Conservation (phyloP, 2,329 filamentous ascomycete genomes). For the Trichoderma koningiopsis region DNA sequence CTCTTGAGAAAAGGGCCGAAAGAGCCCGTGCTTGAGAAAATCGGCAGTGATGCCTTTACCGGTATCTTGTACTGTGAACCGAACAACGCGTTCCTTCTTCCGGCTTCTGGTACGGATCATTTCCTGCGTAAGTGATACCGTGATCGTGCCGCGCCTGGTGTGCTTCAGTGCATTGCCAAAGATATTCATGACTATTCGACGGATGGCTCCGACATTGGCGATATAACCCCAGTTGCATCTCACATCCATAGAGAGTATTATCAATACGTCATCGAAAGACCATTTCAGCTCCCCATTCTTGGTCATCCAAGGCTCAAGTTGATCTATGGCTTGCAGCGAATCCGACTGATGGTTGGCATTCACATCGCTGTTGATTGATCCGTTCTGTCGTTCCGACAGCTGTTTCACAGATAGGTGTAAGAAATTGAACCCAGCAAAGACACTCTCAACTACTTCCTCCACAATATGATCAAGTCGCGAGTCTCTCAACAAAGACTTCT, state of each 20-base stretch:
- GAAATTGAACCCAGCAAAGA: conserved; percentile 50
- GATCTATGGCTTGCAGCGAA: conserved; percentile 37
- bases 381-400: conserved; percentile 21
- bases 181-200: conserved; percentile 63
- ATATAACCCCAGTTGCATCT: conserved; percentile 54
- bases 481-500: conserved; percentile 30
- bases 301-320: conserved; percentile 27
- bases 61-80: conserved; percentile 60
- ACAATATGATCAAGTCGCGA: conserved; percentile 45
- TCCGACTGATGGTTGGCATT: conserved; percentile 33
- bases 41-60: conserved; percentile 66
- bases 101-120: background rate
- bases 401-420: conserved; percentile 33
- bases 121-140: conserved; percentile 35
- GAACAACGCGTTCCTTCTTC: conserved; percentile 29
- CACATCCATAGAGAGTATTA: conserved; percentile 45
- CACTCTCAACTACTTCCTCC: conserved; percentile 52
- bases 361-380: conserved; percentile 24
- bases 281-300: conserved; percentile 16
- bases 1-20: conserved; percentile 67
- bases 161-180: conserved; percentile 66
- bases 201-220: conserved; percentile 53
- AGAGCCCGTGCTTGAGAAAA: conserved; percentile 62
- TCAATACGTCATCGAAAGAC: conserved; percentile 31
- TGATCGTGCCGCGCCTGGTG: conserved; percentile 44